Conservation (phyloP, 2,329 filamentous ascomycete genomes). For the Fonsecaea monophora region DNA sequence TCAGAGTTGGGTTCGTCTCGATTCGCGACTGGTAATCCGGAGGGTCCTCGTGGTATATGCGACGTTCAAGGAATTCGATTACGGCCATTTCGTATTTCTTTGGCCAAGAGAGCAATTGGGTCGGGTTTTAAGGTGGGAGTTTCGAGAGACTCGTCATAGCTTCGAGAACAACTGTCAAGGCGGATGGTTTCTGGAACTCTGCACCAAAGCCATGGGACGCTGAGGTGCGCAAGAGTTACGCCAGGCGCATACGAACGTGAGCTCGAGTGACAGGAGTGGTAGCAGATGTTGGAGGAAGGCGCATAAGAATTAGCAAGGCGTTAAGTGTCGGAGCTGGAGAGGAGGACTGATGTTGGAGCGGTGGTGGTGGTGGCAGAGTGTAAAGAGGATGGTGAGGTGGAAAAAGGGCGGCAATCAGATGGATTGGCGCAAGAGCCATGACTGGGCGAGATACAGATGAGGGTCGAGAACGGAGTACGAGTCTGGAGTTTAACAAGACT, state of each 20-base stretch:
- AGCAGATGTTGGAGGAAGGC: background rate
- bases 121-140: constrained; percentile 6
- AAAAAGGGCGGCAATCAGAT: background rate
- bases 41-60: constrained; percentile 56
- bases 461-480: background rate
- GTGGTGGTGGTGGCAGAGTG: background rate
- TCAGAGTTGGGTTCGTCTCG: constrained; percentile 83
- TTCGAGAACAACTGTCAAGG: constrained; percentile 23
- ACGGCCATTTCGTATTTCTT: constrained; percentile 16
- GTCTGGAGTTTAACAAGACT: background rate
- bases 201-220: constrained; percentile 25
- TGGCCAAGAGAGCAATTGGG: background rate
- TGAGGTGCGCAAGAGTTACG: background rate
- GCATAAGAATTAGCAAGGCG: background rate
- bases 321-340: background rate
- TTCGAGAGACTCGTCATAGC: constrained; percentile 28
- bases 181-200: constrained; percentile 12
- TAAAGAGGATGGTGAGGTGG: background rate
- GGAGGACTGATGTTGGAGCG: background rate
- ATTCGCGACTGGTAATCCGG: constrained; percentile 58
- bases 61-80: constrained; percentile 20
- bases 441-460: background rate
- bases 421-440: background rate
- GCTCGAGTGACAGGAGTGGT: background rate
- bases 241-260: background rate